Evolutionary conservation across 2,329 filamentous ascomycete genomes (phyloP).

Genomic region (Paraconiothyrium sp.): DNA sequence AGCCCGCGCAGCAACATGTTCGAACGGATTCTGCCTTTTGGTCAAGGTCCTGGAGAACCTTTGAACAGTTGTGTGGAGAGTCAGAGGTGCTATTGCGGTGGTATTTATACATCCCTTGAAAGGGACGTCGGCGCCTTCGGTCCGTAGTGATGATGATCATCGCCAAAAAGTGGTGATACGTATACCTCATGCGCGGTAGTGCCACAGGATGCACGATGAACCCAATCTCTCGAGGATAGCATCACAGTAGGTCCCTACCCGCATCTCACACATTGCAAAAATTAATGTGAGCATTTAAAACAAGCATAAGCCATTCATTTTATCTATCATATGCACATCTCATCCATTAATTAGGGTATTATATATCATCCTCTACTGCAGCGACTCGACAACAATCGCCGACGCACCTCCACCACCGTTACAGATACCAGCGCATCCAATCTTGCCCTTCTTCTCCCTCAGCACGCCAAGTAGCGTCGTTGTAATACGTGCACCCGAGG

Average conservation of each 20-base stretch:
- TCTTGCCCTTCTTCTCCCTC: slow-evolving; percentile 89
- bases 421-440: slow-evolving; percentile 94
- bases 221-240: too few species aligned
- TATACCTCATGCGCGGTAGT: too few species aligned
- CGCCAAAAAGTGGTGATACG: too few species aligned
- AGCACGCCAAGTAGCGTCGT: slow-evolving; percentile 90
- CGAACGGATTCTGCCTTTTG: too few species aligned
- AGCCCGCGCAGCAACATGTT: too few species aligned
- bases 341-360: slow-evolving; percentile 15
- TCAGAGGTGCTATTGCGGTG: not conserved
- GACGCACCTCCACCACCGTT: slow-evolving; percentile 97
- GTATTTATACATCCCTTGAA: not conserved
- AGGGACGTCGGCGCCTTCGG: not conserved
- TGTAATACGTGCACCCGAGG: slow-evolving; percentile 91
- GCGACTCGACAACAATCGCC: slow-evolving; percentile 84
- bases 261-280: not conserved
- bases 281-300: not conserved
- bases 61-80: too few species aligned
- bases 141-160: not conserved
- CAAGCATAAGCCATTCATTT: not conserved
- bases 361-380: slow-evolving; percentile 38
- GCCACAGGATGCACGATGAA: too few species aligned
- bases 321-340: slow-evolving; percentile 4
- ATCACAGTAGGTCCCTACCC: not conserved
- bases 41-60: too few species aligned